phyloP scores from a whole-genome alignment of 106 monocot species.

The Dioscorea zingiberensis region DNA sequence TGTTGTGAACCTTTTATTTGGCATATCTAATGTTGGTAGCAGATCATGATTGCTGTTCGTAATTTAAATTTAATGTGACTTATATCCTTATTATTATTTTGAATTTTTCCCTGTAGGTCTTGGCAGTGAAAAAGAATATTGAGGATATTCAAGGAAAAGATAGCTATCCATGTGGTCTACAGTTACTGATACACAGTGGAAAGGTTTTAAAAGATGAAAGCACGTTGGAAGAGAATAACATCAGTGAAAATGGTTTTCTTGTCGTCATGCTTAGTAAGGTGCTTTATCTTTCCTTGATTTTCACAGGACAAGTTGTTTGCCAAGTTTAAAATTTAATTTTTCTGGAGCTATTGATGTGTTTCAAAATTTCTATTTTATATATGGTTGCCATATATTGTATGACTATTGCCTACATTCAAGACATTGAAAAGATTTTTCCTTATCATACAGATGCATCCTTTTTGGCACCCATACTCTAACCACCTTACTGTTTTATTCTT shows the following conservation, averaged over 20 bases:
- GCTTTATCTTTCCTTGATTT: not conserved
- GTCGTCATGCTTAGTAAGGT: conserved; percentile 99
- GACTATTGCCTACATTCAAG: too few relatives aligned
- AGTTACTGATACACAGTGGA: conserved; percentile 83
- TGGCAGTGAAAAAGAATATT: conserved; percentile 93
- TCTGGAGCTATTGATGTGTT: not conserved
- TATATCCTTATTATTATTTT: not conserved
- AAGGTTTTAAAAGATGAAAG: conserved; percentile 96
- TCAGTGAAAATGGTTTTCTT: conserved; percentile 88
- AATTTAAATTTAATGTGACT: not conserved
- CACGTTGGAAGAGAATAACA: conserved; percentile 86
- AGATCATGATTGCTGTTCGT: not conserved
- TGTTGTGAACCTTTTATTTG: not conserved
- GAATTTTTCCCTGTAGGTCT: conserved; percentile 36
- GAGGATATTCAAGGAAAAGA: conserved; percentile 90
- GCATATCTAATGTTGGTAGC: not conserved
- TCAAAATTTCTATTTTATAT: too few relatives aligned
- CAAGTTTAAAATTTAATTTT: not conserved
- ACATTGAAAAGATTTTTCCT: too few relatives aligned
- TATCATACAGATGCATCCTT: too few relatives aligned
- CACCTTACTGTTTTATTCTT: not conserved
- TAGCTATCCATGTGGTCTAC: conserved; percentile 86
- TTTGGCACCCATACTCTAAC: too few relatives aligned
- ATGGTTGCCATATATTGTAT: too few relatives aligned
- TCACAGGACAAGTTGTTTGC: not conserved